Evolutionary conservation across 306 rosid genomes (phyloP).

Genomic region (Myrica gale): DNA sequence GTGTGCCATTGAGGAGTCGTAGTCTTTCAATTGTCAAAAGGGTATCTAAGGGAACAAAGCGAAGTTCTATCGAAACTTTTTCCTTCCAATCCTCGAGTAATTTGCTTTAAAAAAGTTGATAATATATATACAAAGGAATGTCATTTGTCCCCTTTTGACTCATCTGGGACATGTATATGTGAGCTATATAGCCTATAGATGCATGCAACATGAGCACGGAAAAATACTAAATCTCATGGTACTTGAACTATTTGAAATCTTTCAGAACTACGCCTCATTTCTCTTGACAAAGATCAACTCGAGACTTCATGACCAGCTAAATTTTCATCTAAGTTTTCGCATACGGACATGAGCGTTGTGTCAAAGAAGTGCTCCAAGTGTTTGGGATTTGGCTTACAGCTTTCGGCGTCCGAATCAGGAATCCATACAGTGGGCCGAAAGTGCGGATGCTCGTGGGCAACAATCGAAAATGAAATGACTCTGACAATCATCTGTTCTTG

Average conservation of each 20-base stretch:
- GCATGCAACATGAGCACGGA: too few relatives aligned
- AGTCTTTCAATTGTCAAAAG: constrained; percentile 25
- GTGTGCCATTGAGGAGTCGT: constrained; percentile 22
- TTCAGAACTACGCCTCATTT: too few relatives aligned
- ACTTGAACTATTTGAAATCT: neutral
- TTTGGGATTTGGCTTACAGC: constrained; percentile 6
- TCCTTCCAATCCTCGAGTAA: constrained; percentile 39
- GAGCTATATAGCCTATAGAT: neutral
- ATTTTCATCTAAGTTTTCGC: neutral
- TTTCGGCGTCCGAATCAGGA: constrained; percentile 12
- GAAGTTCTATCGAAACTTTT: constrained; percentile 42
- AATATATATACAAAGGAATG: constrained; percentile 45
- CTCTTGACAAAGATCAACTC: neutral
- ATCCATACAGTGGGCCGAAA: neutral
- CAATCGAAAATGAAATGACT: constrained; percentile 4
- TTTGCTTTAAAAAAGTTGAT: constrained; percentile 39
- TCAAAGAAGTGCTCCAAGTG: neutral
- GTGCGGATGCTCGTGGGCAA: constrained; percentile 4
- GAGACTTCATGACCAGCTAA: neutral
- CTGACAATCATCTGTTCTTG: neutral
- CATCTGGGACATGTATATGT: constrained; percentile 22
- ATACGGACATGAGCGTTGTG: neutral
- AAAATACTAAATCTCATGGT: too few relatives aligned
- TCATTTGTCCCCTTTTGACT: constrained; percentile 33
- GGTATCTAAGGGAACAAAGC: constrained; percentile 38